Base-by-base conservation (phyloP, 352 stramenopile genomes). In the Pythium vanterpoolii region DNA sequence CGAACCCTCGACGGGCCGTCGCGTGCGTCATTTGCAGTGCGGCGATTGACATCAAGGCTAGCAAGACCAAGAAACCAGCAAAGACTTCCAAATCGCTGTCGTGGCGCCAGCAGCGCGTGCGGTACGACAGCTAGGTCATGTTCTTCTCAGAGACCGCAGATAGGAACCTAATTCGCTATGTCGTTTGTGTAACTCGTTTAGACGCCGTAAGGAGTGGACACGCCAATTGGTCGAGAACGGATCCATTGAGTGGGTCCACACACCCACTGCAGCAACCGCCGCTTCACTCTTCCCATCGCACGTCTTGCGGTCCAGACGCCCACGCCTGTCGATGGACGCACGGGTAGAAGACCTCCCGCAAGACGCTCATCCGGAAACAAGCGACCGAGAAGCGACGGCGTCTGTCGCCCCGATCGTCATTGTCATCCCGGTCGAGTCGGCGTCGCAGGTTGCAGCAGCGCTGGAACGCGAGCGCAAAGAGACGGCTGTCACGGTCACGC, bases 11-110 rank as follows among this genome's bases (percentile, higher is more conserved):
- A 4, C 60, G 60, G n/a, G 54, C 52, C 1, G 30, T 55, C 27
- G 39, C 60, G 36, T 68, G 60, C 19, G 60, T 68, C 6, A 62
- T 68, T 9, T 68, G 60, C 33, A 52, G 60, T 19, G 53, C 51
- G 5, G 33, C 16, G 7, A 44, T 68, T 13, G 10, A 47, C 1
- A 23, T 31, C 26, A 56, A 45, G 8, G 39, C 24, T 28, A 16
- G 26, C 18, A 55, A 66, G 39, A 44, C 24, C 2, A 68, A 48
- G 11, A 19, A 62, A 30, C 26, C 48, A 3, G 11, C 14, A 3
- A 61, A 54, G 46, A 34, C 31, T n/a, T n/a, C n/a, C n/a, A n/a
- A n/a, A n/a, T n/a, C n/a, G 28, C 36, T 67, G 10, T 51, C 60
- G 14, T 62, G 43, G 45, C 51, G 52, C 9, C 51, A 67, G 52